A percentile compares a stretch with the other conserved stretches of the same genome.
Evolutionary conservation across 768 basidiomycete species (phyloP).

Genomic region (Cystobasidium onofrii): DNA sequence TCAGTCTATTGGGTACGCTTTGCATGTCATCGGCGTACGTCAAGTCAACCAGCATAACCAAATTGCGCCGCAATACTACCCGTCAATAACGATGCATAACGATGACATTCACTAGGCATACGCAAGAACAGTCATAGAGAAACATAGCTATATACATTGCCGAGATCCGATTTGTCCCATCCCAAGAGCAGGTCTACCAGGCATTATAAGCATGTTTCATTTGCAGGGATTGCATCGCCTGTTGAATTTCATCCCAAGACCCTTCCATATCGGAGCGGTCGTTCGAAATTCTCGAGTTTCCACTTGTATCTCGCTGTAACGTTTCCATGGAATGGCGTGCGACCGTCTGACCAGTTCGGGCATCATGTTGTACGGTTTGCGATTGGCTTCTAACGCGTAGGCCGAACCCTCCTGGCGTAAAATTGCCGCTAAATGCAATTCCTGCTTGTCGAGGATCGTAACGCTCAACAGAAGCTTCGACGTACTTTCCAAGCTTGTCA

Average conservation of each 20-base stretch:
- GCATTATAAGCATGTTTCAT: not conserved
- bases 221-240: not conserved
- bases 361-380: not conserved
- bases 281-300: not conserved
- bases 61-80: too few relatives aligned
- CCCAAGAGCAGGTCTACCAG: not conserved
- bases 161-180: too few relatives aligned
- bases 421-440: not conserved
- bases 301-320: not conserved
- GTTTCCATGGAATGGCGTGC: not conserved
- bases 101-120: too few relatives aligned
- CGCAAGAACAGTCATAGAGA: too few relatives aligned
- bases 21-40: too few relatives aligned
- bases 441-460: not conserved
- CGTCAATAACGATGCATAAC: too few relatives aligned
- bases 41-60: too few relatives aligned
- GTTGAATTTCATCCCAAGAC: not conserved
- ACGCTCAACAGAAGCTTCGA: not conserved
- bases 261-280: not conserved
- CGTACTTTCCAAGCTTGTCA: not conserved
- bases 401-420: not conserved
- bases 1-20: too few relatives aligned
- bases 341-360: not conserved
- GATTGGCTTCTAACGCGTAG: not conserved
- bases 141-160: too few relatives aligned